Evolutionary conservation across 2,329 filamentous ascomycete genomes (phyloP), one percentile per base, ranked within the genome.

Genomic region (Lecanosticta acicola): DNA sequence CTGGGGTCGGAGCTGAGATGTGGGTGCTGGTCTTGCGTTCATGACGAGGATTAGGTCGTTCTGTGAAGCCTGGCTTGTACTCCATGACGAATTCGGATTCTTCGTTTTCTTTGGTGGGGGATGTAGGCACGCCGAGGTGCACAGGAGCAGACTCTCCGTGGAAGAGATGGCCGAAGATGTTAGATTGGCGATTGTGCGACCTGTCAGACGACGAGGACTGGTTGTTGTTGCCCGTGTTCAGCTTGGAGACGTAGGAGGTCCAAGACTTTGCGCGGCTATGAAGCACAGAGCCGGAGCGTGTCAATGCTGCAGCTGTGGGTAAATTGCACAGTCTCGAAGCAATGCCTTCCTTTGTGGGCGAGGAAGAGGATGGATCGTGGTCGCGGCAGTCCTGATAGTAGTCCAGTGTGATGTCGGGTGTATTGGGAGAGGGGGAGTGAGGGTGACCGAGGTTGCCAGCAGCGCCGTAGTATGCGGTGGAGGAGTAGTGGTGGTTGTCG

Each of bases 71-170:
- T 17, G 64, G 50, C 21, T 50, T 60, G 54, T 67, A 66, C 38
- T 65, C 59, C 61, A 66, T 66, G 45, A 63, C 51, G 37, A 64
- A 59, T 32, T 66, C 64, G 14, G 48, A 53, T 20, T 61, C 58
- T 39, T 62, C 56, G 29, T 60, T 56, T 37, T 64, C 60, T 37
- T 53, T 54, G 11, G 54, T 54, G 3, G 61, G 58, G 3, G 61
- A 55, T 8, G 55, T 51, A 4, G 59, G 54, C 3, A 63, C 46
- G 19, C 61, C 63, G 9, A 66, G 43, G 16, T 57, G 54, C n/a
- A 66, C 56, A 2, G 60, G 60, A 14, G 62, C 63, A 18, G 62
- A 65, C 36, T 62, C 60, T 36, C 63, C 63, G 49, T 49, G 54
- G 54, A 65, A 66, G 9, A 64, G 52, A 36, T 63, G 56, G 35